Evolutionary conservation across 805 yeast genomes (phyloP).

Genomic region (baker's yeast (Saccharomyces cerevisiae)): DNA sequence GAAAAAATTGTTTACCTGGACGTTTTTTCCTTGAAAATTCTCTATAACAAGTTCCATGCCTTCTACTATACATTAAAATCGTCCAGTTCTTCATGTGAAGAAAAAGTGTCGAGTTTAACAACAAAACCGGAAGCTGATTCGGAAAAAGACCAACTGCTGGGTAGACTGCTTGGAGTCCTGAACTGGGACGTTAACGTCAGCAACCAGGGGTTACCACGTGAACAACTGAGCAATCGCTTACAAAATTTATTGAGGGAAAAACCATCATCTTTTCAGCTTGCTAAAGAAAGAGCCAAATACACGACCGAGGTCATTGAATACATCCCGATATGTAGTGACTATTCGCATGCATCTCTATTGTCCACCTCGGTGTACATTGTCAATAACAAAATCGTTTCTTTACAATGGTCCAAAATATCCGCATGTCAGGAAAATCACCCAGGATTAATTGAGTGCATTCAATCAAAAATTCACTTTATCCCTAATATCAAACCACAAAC

Average conservation of each 20-base stretch:
- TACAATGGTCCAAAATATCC: slow-evolving; percentile 21
- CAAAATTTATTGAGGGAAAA: slow-evolving; percentile 11
- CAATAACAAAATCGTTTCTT: slow-evolving; percentile 23
- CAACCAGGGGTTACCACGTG: slow-evolving; percentile 1
- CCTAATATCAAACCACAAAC: slow-evolving; percentile 54
- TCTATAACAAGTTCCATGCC: slow-evolving; percentile 25
- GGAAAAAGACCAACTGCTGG: not conserved
- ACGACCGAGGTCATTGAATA: slow-evolving; percentile 12
- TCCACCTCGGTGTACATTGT: slow-evolving; percentile 17
- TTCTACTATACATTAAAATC: not conserved
- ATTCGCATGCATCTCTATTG: slow-evolving; percentile 15
- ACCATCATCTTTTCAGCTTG: slow-evolving; percentile 20
- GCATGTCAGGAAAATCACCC: slow-evolving; percentile 15
- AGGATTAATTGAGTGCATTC: slow-evolving; percentile 26
- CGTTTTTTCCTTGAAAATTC: slow-evolving; percentile 11
- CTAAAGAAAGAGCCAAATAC: slow-evolving; percentile 20
- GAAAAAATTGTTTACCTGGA: slow-evolving; percentile 16
- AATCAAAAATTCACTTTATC: slow-evolving; percentile 42
- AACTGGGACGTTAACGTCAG: not conserved
- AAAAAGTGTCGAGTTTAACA: not conserved
- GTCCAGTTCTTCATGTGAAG: not conserved
- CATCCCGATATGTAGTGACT: slow-evolving; percentile 21
- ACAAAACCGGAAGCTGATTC: not conserved
- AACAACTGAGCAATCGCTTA: slow-evolving; percentile 8
- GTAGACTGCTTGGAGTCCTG: slow-evolving; percentile 1